phyloP scores from a whole-genome alignment of 352 stramenopile species.

The Phytophthora megakarya region DNA sequence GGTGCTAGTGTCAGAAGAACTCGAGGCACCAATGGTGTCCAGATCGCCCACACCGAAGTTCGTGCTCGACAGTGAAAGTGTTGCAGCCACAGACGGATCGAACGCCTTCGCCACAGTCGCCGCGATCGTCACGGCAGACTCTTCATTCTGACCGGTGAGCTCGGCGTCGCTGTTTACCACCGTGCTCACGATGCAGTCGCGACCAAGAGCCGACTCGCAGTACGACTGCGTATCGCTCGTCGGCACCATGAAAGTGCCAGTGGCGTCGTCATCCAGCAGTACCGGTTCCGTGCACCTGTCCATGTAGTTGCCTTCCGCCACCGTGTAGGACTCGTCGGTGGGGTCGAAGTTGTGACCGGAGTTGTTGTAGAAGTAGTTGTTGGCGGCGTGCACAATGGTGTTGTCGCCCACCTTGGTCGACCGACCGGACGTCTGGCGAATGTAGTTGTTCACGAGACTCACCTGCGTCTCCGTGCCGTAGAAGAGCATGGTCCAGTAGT shows the following conservation, averaged over 20 bases:
- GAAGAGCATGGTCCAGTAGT: conserved; percentile 57
- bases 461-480: conserved; percentile 35
- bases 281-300: conserved; percentile 34
- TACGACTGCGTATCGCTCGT: conserved; percentile 14
- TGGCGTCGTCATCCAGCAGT: conserved; percentile 15
- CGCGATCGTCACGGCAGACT: conserved; percentile 25
- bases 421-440: conserved; percentile 48
- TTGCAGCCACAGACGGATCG: conserved; percentile 18
- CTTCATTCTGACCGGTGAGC: conserved; percentile 21
- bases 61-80: conserved; percentile 21
- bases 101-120: conserved; percentile 24
- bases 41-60: conserved; percentile 38
- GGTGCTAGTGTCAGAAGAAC: conserved; percentile 1
- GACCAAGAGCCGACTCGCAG: conserved; percentile 31
- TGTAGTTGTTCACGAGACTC: conserved; percentile 42
- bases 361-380: conserved; percentile 60
- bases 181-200: conserved; percentile 34
- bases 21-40: conserved; percentile 18
- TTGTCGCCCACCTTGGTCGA: conserved; percentile 36
- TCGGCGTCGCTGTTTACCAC: conserved; percentile 26
- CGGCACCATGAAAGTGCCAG: conserved; percentile 24
- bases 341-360: conserved; percentile 47
- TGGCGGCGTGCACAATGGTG: conserved; percentile 39
- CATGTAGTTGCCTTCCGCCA: conserved; percentile 40
- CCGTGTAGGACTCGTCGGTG: conserved; percentile 35